These are phyloP conservation scores for Paraphaeosphaeria sporulosa DNA, from an alignment of 2,329 filamentous ascomycete genomes.

Conservation along the genomic window DNA sequence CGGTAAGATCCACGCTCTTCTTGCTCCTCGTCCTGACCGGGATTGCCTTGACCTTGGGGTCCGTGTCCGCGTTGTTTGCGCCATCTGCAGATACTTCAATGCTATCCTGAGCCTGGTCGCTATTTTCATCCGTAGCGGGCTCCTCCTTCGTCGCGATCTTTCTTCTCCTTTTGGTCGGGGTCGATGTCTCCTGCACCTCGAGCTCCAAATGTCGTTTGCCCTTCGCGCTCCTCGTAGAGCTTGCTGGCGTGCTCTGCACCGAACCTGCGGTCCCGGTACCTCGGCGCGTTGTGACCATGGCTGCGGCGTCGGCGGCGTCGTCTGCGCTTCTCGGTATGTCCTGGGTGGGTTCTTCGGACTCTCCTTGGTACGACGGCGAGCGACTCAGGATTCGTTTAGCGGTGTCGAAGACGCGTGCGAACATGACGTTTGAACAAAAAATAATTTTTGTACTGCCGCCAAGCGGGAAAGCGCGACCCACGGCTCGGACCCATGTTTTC, in stretches of 20 bases:
- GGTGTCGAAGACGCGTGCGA: slow-evolving; percentile 39
- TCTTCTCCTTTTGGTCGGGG: slow-evolving; percentile 37
- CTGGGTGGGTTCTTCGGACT: slow-evolving; percentile 26
- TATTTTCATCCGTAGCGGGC: not conserved
- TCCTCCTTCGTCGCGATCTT: slow-evolving; percentile 28
- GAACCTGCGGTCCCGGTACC: slow-evolving; percentile 36
- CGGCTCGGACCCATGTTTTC: slow-evolving; percentile 15
- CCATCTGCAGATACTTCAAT: slow-evolving; percentile 13
- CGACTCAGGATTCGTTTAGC: slow-evolving; percentile 41
- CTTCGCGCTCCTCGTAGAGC: slow-evolving; percentile 31
- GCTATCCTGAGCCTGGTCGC: slow-evolving; percentile 16
- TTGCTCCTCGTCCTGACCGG: slow-evolving; percentile 18
- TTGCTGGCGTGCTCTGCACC: slow-evolving; percentile 31
- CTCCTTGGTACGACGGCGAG: slow-evolving; percentile 37
- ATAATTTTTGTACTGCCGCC: slow-evolving; percentile 28
- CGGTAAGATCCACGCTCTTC: not conserved
- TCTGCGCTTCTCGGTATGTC: slow-evolving; percentile 21
- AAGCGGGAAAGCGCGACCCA: slow-evolving; percentile 34
- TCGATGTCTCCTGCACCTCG: slow-evolving; percentile 38
- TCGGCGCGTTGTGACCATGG: slow-evolving; percentile 47
- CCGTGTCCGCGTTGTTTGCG: slow-evolving; percentile 20
- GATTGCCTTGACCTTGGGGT: slow-evolving; percentile 23
- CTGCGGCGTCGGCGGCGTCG: slow-evolving; percentile 20
- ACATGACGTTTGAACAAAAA: slow-evolving; percentile 35
- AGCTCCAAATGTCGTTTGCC: slow-evolving; percentile 38